These are phyloP conservation scores for Phialophora verrucosa DNA, from an alignment of 2,329 filamentous ascomycete genomes.

Conservation along the genomic window DNA sequence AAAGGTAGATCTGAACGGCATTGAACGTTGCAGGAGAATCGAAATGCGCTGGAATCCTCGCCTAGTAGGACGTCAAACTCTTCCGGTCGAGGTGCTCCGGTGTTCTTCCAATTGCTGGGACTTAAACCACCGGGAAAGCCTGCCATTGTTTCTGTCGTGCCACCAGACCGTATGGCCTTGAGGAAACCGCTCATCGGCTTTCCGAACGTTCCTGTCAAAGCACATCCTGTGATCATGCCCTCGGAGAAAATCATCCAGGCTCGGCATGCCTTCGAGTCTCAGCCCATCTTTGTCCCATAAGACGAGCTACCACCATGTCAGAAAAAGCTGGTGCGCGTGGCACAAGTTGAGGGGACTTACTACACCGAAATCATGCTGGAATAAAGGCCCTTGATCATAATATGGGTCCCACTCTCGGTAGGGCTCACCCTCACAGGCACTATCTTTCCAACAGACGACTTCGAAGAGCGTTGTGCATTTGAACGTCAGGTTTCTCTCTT, in stretches of 20 bases:
- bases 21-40: neutral
- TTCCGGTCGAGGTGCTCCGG: neutral
- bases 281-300: constrained; percentile 1
- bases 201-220: neutral
- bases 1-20: neutral
- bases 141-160: neutral
- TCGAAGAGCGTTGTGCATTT: neutral
- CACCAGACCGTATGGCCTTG: neutral
- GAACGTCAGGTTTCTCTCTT: neutral
- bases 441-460: neutral
- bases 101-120: neutral
- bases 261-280: constrained; percentile 1
- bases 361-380: neutral
- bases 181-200: neutral
- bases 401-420: neutral
- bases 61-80: neutral
- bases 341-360: neutral
- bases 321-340: neutral
- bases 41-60: neutral
- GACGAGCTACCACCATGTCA: neutral
- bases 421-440: neutral
- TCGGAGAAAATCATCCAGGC: neutral
- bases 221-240: neutral
- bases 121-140: neutral
- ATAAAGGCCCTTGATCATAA: neutral